These are phyloP conservation scores for Phytopythium oedochilum DNA, from an alignment of 352 stramenopile species.

Conservation along the genomic window DNA sequence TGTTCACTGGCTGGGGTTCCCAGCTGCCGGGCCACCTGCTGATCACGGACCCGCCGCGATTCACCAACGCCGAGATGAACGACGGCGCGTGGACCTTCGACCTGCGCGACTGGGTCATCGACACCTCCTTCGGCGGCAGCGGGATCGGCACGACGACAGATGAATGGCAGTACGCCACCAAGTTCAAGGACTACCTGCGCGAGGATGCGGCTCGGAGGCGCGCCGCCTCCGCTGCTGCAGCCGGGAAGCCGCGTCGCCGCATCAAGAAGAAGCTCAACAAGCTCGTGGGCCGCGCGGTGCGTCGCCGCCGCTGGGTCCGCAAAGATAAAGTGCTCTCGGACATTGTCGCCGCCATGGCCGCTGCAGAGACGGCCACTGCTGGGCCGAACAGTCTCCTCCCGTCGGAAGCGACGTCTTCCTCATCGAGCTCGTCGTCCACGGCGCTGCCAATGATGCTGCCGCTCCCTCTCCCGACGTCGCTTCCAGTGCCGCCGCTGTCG, in stretches of 20 bases:
- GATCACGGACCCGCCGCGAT: slow-evolving; percentile 66
- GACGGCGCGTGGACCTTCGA: slow-evolving; percentile 56
- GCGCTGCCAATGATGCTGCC: slow-evolving; percentile 5
- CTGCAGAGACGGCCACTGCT: not conserved
- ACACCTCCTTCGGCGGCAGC: slow-evolving; percentile 55
- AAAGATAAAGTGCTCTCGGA: slow-evolving; percentile 66
- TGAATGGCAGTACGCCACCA: slow-evolving; percentile 84
- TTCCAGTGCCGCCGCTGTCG: not conserved
- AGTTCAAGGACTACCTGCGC: slow-evolving; percentile 80
- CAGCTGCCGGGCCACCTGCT: slow-evolving; percentile 71
- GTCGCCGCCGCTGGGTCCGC: slow-evolving; percentile 73
- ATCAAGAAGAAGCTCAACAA: slow-evolving; percentile 84
- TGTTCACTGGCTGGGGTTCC: slow-evolving; percentile 81
- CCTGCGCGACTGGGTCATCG: slow-evolving; percentile 73
- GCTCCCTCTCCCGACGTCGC: not conserved
- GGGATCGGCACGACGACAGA: slow-evolving; percentile 18
- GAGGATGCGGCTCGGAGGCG: slow-evolving; percentile 27
- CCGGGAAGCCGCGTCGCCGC: slow-evolving; percentile 44
- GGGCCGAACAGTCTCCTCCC: not conserved
- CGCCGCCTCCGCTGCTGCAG: slow-evolving; percentile 12
- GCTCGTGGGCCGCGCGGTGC: slow-evolving; percentile 72
- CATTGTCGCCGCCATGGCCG: slow-evolving; percentile 20
- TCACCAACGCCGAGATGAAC: slow-evolving; percentile 74
- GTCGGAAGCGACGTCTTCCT: too few species aligned
- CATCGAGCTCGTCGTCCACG: slow-evolving; percentile 16